Evolutionary conservation across 2,329 filamentous ascomycete genomes (phyloP), one percentile per base, ranked within the genome.

Genomic region (Colletotrichum spaethianum): DNA sequence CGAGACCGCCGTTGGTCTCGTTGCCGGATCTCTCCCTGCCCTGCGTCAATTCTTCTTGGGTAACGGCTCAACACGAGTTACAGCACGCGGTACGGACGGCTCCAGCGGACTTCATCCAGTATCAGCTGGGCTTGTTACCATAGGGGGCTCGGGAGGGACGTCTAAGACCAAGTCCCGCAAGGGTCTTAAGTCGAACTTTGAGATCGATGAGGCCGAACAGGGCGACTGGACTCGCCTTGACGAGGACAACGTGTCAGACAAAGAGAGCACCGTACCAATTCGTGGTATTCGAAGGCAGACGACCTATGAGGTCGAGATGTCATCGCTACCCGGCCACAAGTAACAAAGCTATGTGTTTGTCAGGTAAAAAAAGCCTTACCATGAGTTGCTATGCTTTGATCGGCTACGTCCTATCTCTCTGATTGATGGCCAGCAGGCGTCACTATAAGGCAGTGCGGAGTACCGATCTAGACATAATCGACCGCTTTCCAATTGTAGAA

Each of bases 1-100:
- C 55, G 75, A 76, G 59, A 76, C 74, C 9, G 75, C 69, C 50
- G 61, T 76, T 16, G 75, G 75, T 20, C 62, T 72, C 12, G 62
- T 76, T 53, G 75, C 75, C 53, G 73, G 66, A 18, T 76, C 75
- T 2, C 60, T 75, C 9, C 75, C 75, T 8, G 70, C 72, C 8
- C 65, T 75, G 6, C 72, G 70, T 7, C 70, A 70, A 16, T 60
- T 74, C 55, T 40, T 72, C 42, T 42, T 60, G 46, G 46, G 60
- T 14, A 36, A 65, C 16, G 20, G 50, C 26, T 16, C 52, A 12
- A 18, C 53, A 0, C 16, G 46, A 36, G 31, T 40, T 14, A 53
- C 63, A 16, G 59, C 53, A 4, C 16, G 36, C 20, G 72, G 69
- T 16, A 69, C 72, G 0, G 44, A 52, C 4, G 69, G 48, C 16